phyloP scores from a whole-genome alignment of 2,329 filamentous ascomycete species.

The Cladophialophora bantiana region DNA sequence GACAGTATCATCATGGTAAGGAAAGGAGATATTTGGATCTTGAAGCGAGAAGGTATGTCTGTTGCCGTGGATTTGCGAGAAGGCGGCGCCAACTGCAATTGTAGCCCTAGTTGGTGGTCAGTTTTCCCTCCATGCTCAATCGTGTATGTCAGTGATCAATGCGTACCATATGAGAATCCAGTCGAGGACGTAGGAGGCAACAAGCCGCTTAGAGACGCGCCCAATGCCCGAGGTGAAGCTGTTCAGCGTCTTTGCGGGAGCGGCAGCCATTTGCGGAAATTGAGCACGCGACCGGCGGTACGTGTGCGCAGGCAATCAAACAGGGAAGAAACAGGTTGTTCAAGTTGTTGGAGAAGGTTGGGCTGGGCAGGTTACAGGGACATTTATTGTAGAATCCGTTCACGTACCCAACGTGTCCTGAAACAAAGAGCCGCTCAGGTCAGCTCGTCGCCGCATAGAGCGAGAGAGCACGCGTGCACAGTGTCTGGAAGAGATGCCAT shows the following conservation, averaged over 20 bases:
- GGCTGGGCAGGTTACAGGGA: background rate
- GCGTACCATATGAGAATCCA: constrained; percentile 70
- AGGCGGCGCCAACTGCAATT: constrained; percentile 64
- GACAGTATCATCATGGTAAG: constrained; percentile 75
- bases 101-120: constrained; percentile 54
- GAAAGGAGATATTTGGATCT: constrained; percentile 81
- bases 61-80: constrained; percentile 64
- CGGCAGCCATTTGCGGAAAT: constrained; percentile 34
- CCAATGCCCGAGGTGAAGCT: constrained; percentile 32
- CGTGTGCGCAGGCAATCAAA: background rate
- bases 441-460: background rate
- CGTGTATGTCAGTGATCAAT: background rate
- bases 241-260: constrained; percentile 25
- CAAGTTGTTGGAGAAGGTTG: background rate
- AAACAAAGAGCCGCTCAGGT: constrained; percentile 3
- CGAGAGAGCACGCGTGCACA: background rate
- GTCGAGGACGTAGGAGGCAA: constrained; percentile 74
- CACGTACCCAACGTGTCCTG: background rate
- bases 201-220: constrained; percentile 57
- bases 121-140: background rate
- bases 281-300: constrained; percentile 36
- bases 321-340: background rate
- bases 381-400: background rate
- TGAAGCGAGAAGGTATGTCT: constrained; percentile 66
- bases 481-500: background rate